A percentile compares a stretch with the other conserved stretches of the same genome.
These are phyloP conservation scores for Aspergillus fischeri DNA, from an alignment of 2,329 filamentous ascomycete species.

Conservation along the genomic window DNA sequence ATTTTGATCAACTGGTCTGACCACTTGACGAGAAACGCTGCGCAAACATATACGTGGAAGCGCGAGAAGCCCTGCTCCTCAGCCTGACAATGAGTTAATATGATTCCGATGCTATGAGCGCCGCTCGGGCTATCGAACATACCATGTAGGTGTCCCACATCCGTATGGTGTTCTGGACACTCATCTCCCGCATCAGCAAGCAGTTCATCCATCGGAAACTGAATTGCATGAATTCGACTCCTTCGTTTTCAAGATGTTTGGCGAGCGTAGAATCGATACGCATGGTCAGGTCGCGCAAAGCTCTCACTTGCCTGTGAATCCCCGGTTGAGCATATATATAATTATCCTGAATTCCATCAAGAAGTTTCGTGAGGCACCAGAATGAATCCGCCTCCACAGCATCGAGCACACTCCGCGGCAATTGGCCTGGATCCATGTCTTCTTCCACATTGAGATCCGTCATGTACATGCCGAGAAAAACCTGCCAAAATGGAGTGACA, in stretches of 20 bases:
- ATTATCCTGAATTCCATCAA: slow-evolving; percentile 99
- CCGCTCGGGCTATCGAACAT: slow-evolving; percentile 18
- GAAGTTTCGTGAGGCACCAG: slow-evolving; percentile 94
- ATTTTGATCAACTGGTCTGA: slow-evolving; percentile 90
- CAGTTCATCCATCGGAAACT: slow-evolving; percentile 99
- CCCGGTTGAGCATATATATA: slow-evolving; percentile 97
- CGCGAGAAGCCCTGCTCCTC: slow-evolving; percentile 98
- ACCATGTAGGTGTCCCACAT: slow-evolving; percentile 99
- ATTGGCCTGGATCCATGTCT: slow-evolving; percentile 93
- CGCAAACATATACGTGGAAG: slow-evolving; percentile 97
- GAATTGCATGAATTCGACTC: slow-evolving; percentile 98
- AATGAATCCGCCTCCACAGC: slow-evolving; percentile 97
- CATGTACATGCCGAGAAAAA: slow-evolving; percentile 91
- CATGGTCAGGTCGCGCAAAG: slow-evolving; percentile 82
- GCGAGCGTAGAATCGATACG: slow-evolving; percentile 81
- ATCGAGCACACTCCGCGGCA: slow-evolving; percentile 85
- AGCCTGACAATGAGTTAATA: slow-evolving; percentile 55
- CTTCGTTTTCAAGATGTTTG: slow-evolving; percentile 83
- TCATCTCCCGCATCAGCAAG: slow-evolving; percentile 94
- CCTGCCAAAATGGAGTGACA: slow-evolving; percentile 96
- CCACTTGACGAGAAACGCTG: slow-evolving; percentile 97
- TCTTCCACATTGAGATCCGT: slow-evolving; percentile 88
- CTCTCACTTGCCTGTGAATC: slow-evolving; percentile 88
- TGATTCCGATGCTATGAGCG: neutral
- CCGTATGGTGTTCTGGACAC: slow-evolving; percentile 89